Percentiles rank a stretch among this genome's conserved stretches.
Conservation (phyloP, 176 grass and related monocot species). For the Eleusine coracana region DNA sequence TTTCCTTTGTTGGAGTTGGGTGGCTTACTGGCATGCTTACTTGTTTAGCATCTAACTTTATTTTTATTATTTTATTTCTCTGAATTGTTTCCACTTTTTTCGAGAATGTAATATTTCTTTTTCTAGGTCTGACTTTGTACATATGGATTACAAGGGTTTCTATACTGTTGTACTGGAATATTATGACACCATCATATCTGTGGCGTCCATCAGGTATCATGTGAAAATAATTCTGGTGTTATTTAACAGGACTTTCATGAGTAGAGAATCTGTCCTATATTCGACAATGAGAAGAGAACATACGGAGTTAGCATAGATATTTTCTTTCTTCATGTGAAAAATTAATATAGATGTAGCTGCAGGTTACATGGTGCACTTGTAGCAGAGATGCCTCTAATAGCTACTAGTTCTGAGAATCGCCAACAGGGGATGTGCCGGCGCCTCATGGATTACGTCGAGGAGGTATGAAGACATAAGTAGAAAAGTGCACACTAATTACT, state of each 20-base stretch:
- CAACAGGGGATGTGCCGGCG: conserved; percentile 77
- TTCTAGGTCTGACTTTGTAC: conserved; percentile 76
- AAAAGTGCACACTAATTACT: not conserved
- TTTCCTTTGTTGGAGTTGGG: not conserved
- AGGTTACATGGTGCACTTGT: conserved; percentile 73
- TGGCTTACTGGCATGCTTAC: conserved; percentile 15
- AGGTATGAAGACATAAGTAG: conserved; percentile 51
- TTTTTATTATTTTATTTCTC: conserved; percentile 23
- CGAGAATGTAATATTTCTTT: conserved; percentile 16
- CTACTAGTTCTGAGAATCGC: conserved; percentile 66
- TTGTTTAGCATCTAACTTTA: conserved; percentile 9
- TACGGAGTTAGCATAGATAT: conserved; percentile 35
- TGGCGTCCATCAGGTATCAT: conserved; percentile 83
- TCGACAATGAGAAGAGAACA: not conserved
- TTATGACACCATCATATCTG: conserved; percentile 82
- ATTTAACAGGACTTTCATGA: not conserved
- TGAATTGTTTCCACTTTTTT: not conserved
- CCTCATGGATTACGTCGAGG: conserved; percentile 66
- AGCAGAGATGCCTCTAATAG: conserved; percentile 91
- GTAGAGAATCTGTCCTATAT: not conserved
- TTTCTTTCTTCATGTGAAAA: not conserved
- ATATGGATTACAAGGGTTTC: conserved; percentile 88
- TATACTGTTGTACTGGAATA: conserved; percentile 88
- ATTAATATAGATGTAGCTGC: conserved; percentile 27
- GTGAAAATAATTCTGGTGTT: conserved; percentile 12